Base-by-base conservation (phyloP, 225 moss, liverwort and hornwort species). In the Sphagnum tenellum region DNA sequence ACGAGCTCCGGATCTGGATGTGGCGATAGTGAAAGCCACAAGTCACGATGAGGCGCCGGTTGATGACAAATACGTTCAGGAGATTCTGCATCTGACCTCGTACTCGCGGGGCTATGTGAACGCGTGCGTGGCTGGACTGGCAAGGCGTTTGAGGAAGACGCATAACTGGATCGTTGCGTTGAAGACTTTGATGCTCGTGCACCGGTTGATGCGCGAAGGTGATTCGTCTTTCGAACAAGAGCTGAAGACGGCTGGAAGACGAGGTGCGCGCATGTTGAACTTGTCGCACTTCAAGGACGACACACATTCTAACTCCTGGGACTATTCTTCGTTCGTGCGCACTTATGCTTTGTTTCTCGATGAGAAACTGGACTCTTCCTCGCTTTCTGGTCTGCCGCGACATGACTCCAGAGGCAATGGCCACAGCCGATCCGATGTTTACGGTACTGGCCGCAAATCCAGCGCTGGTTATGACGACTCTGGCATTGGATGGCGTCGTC, bases 291-390 rank as follows among this genome's bases (percentile, higher is more conserved):
- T 87, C 59, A 80, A 80, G 65, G 87, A 87, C 60, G 82, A 87
- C 50, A 82, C 87, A 0, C 60, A 74, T 48, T 72, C 87, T 9
- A 83, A 67, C 69, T 78, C 87, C 2, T 87, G 87, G 87, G 87
- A 87, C 71, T 87, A 83, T 59, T 80, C 83, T 59, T 82, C 80
- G 10, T 83, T 83, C 55, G 87, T 87, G 13, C 70, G 83, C 45
- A 87, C 87, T 12, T 87, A 82, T 62, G 77, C 79, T 57, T 70
- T 87, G 65, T 87, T 77, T 52, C 77, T 87, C 44, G 87, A 87
- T 57, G 83, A 87, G 67, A 80, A 80, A 44, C 56, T 87, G 29
- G 82, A 80, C 45, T 82, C 77, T 12, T 67, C 82, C 7, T 29
- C 29, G 29, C 61, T 82, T 45, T 67, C 76, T 2, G 13, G 68